phyloP scores from a whole-genome alignment of 306 rosid genomes.

The Coriaria nepalensis region DNA sequence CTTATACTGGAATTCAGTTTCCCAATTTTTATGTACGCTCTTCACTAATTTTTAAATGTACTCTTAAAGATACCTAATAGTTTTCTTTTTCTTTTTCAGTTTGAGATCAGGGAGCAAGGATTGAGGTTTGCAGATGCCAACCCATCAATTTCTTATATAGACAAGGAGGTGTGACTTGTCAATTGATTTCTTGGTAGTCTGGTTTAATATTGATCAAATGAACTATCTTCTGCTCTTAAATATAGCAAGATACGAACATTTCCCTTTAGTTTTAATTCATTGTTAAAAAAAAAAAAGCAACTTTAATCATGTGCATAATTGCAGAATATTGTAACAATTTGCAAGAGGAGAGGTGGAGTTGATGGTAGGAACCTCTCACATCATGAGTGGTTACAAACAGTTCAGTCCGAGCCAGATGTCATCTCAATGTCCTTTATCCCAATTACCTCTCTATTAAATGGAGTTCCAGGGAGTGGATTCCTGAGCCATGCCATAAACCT shows the following conservation, averaged over 20 bases:
- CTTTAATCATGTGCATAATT: neutral
- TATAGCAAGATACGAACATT: no score
- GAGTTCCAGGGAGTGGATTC: constrained; percentile 97
- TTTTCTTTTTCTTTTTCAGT: constrained; percentile 27
- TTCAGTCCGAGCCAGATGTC: constrained; percentile 82
- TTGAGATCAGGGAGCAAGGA: constrained; percentile 70
- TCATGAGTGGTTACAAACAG: constrained; percentile 77
- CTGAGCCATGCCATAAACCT: constrained; percentile 97
- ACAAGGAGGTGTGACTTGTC: constrained; percentile 59
- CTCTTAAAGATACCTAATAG: neutral
- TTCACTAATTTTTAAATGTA: constrained; percentile 10
- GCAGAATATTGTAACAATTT: constrained; percentile 65
- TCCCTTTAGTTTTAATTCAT: no score
- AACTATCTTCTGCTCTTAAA: neutral
- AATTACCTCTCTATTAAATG: constrained; percentile 77
- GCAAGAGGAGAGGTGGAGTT: constrained; percentile 85
- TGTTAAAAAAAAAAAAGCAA: no score
- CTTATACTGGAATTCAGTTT: no score
- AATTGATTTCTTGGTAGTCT: constrained; percentile 11
- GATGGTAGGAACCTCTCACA: constrained; percentile 44
- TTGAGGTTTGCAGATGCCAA: constrained; percentile 61
- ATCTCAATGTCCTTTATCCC: constrained; percentile 95
- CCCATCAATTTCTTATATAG: constrained; percentile 68
- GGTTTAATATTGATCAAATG: neutral
- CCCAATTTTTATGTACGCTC: neutral